Base-by-base conservation (phyloP, 2,329 filamentous ascomycete species). In the Xylariaceae sp. region DNA sequence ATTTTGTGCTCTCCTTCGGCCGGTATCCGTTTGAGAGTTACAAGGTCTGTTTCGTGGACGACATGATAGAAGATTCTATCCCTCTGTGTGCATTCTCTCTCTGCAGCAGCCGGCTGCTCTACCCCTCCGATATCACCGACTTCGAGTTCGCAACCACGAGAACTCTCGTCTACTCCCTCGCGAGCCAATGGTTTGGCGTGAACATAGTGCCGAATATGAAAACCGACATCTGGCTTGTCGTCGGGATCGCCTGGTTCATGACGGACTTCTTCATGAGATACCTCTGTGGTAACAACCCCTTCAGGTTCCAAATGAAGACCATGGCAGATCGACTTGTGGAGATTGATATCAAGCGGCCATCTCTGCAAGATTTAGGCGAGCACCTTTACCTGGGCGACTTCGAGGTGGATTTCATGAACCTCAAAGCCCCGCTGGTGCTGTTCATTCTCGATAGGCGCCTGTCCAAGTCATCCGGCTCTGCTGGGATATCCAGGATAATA, bases 401-500 rank as follows among this genome's bases (percentile, higher is more conserved):
- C n/a, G 86, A 94, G 55, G 71, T 81, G 44, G 85, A 94, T 1
- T 96, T 98, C 45, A 82, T 98, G 71, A 74, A 80, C 12, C 67
- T 96, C 33, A 98, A 98, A 59, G 85, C 90, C 3, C 80, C 90
- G 0, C 67, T 96, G 15, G 86, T 98, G 4, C 71, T 98, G 11
- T 95, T 90, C 55, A 94, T 96, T 32, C 72, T 98, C 5, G 92
- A 98, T 55, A 86, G 89, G 49, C 77, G 92, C 25, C 73, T 98
- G 30, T 79, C 86, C 35, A 98, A 98, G 58, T 81, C 84, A 10
- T 89, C 84, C 37, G 86, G 86, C 23, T 84, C 88, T 29, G 77
- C 80, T 26, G 92, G 89, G 6, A 75, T 96, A 40, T 80, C 81
- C 30, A 79, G 89, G 23, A 88, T 94, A 40, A 79, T 98, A 39